A percentile compares a stretch with the other conserved stretches of the same genome.
Evolutionary conservation across 371 early-diverging fungal species (phyloP).

Genomic region (Dinochytrium kinnereticum): DNA sequence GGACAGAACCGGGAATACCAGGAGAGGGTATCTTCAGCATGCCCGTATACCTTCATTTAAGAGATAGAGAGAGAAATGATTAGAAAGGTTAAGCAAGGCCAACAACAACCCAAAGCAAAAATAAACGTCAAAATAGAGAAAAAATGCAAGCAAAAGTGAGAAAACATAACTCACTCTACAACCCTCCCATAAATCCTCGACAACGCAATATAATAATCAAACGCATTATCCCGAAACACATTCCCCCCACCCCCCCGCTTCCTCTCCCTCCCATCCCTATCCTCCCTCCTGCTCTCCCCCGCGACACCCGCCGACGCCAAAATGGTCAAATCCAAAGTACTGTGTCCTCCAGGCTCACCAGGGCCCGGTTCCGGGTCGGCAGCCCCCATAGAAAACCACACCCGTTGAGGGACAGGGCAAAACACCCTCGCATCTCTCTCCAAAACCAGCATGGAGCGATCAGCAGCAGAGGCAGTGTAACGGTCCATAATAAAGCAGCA

Average conservation of each 20-base stretch:
- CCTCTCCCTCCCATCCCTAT: background rate
- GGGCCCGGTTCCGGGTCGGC: conserved; percentile 5
- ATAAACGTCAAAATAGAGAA: background rate
- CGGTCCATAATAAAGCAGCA: conserved; percentile 26
- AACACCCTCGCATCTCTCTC: conserved; percentile 19
- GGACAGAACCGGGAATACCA: background rate
- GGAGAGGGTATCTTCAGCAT: conserved; percentile 14
- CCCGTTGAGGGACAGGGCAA: background rate
- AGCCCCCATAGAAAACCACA: background rate
- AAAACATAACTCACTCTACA: conserved; percentile 19
- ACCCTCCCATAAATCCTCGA: conserved; percentile 18
- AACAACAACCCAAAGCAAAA: background rate
- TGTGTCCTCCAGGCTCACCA: background rate
- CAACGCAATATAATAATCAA: conserved; percentile 13
- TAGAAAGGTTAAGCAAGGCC: background rate
- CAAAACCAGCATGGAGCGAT: conserved; percentile 15
- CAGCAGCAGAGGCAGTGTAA: conserved; percentile 22
- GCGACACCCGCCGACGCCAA: background rate
- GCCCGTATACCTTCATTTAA: conserved; percentile 8
- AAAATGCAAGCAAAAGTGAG: background rate
- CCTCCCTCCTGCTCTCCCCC: background rate
- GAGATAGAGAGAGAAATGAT: too few relatives aligned
- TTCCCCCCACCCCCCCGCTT: background rate
- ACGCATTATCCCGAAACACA: background rate
- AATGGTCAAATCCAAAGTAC: background rate